These are phyloP conservation scores for Geosmithia putterillii DNA, from an alignment of 2,329 filamentous ascomycete species.

Conservation along the genomic window DNA sequence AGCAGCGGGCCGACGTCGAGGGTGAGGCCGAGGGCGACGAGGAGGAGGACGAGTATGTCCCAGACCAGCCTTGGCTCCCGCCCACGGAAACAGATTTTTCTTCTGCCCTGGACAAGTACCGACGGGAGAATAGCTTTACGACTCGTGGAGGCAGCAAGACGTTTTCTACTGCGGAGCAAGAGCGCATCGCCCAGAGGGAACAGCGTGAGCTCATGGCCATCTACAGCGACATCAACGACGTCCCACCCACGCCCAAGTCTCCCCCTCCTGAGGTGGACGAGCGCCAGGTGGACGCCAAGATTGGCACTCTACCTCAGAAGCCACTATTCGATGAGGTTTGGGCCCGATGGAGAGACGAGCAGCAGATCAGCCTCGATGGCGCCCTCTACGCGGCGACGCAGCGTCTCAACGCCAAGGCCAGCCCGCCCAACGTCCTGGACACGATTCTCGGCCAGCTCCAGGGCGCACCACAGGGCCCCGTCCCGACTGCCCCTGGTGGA, in stretches of 20 bases:
- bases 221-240: slow-evolving; percentile 40
- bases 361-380: slow-evolving; percentile 28
- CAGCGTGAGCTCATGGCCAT: slow-evolving; percentile 48
- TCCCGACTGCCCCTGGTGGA: neutral
- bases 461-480: slow-evolving; percentile 7
- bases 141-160: slow-evolving; percentile 40
- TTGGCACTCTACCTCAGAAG: slow-evolving; percentile 23
- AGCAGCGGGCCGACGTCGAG: slow-evolving; percentile 33
- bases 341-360: slow-evolving; percentile 33
- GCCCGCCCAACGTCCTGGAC: slow-evolving; percentile 23
- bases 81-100: slow-evolving; percentile 34
- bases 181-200: slow-evolving; percentile 42
- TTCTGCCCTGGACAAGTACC: slow-evolving; percentile 29
- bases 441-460: slow-evolving; percentile 25
- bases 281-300: slow-evolving; percentile 11
- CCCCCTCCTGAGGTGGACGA: slow-evolving; percentile 24
- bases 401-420: slow-evolving; percentile 26
- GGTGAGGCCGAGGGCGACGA: slow-evolving; percentile 45
- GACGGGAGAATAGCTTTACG: slow-evolving; percentile 33
- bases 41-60: slow-evolving; percentile 43
- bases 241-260: slow-evolving; percentile 44
- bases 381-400: slow-evolving; percentile 29
- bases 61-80: slow-evolving; percentile 39
- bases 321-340: slow-evolving; percentile 34
- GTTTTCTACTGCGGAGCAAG: slow-evolving; percentile 43